phyloP scores from a whole-genome alignment of 257 asterid species.

The Orobanche coerulescens region DNA sequence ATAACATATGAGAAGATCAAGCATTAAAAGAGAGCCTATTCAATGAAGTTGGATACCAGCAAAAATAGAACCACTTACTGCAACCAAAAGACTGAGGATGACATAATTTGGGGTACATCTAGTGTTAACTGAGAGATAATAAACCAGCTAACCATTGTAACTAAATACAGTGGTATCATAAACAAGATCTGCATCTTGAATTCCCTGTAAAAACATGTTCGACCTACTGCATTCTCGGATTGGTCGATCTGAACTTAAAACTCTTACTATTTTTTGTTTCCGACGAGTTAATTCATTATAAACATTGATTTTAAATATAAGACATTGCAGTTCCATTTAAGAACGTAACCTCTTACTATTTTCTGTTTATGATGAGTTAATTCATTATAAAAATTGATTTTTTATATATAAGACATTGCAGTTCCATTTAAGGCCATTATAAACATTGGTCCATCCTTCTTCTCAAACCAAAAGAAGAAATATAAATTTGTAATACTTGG shows the following conservation, averaged over 20 bases:
- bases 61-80: background rate
- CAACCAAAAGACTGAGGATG: background rate
- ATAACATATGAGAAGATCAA: conserved; percentile 22
- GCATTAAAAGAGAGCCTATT: conserved; percentile 1
- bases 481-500: background rate
- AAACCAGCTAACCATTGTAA: background rate
- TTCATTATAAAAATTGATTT: background rate
- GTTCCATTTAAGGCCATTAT: too few relatives aligned
- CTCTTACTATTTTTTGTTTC: background rate
- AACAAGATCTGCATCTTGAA: background rate
- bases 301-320: background rate
- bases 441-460: background rate
- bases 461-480: background rate
- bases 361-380: background rate
- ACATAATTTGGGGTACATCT: background rate
- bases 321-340: background rate
- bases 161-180: background rate
- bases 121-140: background rate
- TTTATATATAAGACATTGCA: too few relatives aligned
- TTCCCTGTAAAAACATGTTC: conserved; percentile 1
- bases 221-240: background rate
- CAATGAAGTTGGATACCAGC: background rate
- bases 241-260: background rate
- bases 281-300: background rate
- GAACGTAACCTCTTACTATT: background rate